Evolutionary conservation across 2,329 filamentous ascomycete genomes (phyloP), one percentile per base, ranked within the genome.

Genomic region (Trichoderma sp.): DNA sequence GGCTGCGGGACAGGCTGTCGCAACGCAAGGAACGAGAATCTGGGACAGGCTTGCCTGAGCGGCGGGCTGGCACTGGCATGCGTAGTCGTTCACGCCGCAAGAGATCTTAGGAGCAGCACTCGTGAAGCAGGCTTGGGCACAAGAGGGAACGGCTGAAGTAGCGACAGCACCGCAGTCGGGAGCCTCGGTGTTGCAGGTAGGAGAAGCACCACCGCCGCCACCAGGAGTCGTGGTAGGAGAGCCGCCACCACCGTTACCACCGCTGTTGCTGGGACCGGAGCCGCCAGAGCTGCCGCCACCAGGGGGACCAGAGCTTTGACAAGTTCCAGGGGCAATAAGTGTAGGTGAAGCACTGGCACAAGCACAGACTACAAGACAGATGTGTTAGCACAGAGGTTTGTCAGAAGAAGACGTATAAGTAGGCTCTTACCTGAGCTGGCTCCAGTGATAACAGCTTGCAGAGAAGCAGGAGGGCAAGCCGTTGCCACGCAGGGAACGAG

Each of bases 401-500:
- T 12, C 12, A 0, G 11, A 53, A 23, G 43, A 23, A 50, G n/a
- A 50, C 13, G n/a, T 20, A 50, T n/a, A 43, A 43, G 9, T 6
- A 50, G n/a, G 1, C n/a, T 23, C 43, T 50, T 50, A 50, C 43
- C 43, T 23, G 43, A 50, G 75, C 77, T 50, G 73, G 77, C 77
- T n/a, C 76, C 77, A 17, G 73, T 73, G 26, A 78, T 76, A 17
- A 79, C 75, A n/a, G 74, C 74, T 15, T 73, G 71, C 12, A 78
- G 68, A 9, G 74, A 73, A 11, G 64, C 73, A 2, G 75, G 68
- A 1, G 71, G 72, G 34, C 77, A 79, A 13, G 73, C 74, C 1
- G 74, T 77, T 1, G 74, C 71, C 6, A 79, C 76, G 34, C 77
- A 78, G n/a, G 77, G 77, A n/a, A 75, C 73, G 39, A 78, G 75